Base-by-base conservation (phyloP, 148 eudicot species). In the Vaccinium vitisidaea region DNA sequence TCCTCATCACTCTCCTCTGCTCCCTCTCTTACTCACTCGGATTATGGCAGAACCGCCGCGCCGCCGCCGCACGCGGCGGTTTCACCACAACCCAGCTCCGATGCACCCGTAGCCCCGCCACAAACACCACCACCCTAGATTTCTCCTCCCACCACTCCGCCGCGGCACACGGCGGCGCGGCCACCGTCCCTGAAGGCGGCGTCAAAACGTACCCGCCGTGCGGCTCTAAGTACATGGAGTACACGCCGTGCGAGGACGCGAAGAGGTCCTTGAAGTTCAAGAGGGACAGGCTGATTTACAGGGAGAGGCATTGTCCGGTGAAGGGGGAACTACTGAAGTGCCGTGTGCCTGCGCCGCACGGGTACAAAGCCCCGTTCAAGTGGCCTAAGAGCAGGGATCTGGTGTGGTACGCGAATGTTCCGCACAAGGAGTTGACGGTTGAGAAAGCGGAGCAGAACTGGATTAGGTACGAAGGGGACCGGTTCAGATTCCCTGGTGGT, bases 371-470 rank as follows among this genome's bases (percentile, higher is more conserved):
- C 80, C 98, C 96, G 88, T 93, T 93, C 80, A 86, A 83, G 86
- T 95, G 98, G 98, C 98, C 98, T 39, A 15, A 53, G 54, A 91
- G 96, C 82, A 89, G 98, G 86, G 96, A 93, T 55, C 86, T 88
- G 74, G 98, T 76, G 21, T 92, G 95, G 95, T 95, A 90, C 83
- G 86, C 87, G 67, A 95, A 95, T 69, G 96, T 92, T 14, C 98
- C 98, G 0, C 95, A 95, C 80, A 93, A 89, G 84, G 92, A 91
- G 50, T 53, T 95, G 79, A 93, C 96, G 82, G 95, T 95, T 46
- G 98, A 95, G 86, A 95, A 95, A 36, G 98, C 98, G 80, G 90
- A 84, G 0, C 98, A 95, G 87, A 95, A 95, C 79, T 95, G 98
- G 98, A 92, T 95, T 65, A 82, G 90, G 78, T 92, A 81, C 84